A percentile compares a stretch with the other conserved stretches of the same genome.
phyloP scores from a whole-genome alignment of 331 rosid species.

The Telfairia occidentalis region DNA sequence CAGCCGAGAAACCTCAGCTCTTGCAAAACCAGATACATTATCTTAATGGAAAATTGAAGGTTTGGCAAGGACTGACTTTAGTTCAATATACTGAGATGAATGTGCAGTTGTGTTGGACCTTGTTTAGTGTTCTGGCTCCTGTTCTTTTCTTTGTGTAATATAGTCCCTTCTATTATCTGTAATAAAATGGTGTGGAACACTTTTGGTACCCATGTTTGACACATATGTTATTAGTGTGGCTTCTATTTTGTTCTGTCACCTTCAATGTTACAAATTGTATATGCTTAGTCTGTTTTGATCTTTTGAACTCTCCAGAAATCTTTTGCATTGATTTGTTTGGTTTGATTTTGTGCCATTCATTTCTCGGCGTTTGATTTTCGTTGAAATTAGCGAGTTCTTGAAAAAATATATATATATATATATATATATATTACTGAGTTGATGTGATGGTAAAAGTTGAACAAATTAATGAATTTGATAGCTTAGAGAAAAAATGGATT shows the following conservation, averaged over 20 bases:
- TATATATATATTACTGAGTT: too few relatives aligned
- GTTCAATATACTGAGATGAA: neutral
- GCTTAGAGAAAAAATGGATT: too few relatives aligned
- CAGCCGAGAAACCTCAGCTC: constrained; percentile 6
- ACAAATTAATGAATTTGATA: too few relatives aligned
- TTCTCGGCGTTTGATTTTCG: too few relatives aligned
- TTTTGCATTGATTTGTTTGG: neutral
- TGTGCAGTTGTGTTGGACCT: neutral
- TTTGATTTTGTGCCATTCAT: neutral
- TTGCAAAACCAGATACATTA: constrained; percentile 15
- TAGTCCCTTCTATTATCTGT: neutral
- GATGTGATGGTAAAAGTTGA: too few relatives aligned
- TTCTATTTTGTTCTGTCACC: neutral
- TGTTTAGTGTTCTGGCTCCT: neutral
- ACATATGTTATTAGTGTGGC: neutral
- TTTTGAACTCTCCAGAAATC: neutral
- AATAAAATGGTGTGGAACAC: neutral
- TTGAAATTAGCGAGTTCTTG: too few relatives aligned
- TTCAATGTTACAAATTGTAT: neutral
- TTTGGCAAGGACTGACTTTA: constrained; percentile 33
- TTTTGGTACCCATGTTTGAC: neutral
- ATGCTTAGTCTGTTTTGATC: neutral
- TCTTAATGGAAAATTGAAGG: constrained; percentile 24
- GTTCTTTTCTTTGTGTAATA: neutral
- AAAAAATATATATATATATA: too few relatives aligned